A percentile compares a stretch with the other conserved stretches of the same genome.
These are phyloP conservation scores for Penstemon eatonii DNA, from an alignment of 257 asterid genomes.

Conservation along the genomic window DNA sequence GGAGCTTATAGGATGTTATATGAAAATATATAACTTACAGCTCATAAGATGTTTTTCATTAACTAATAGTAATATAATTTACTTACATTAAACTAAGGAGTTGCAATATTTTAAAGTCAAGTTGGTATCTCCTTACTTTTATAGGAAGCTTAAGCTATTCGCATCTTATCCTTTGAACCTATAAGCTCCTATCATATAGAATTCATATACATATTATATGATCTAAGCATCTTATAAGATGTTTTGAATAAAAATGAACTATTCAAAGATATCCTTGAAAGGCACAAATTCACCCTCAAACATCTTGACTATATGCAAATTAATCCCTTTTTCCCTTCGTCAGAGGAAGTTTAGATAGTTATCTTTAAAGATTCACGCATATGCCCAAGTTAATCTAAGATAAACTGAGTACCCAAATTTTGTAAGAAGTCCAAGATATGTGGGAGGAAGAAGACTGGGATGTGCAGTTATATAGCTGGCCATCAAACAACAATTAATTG, in stretches of 20 bases:
- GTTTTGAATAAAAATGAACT: not conserved
- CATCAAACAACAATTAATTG: not conserved
- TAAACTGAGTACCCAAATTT: not conserved
- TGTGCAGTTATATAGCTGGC: slow-evolving; percentile 13
- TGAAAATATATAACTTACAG: not conserved
- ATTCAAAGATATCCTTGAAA: not conserved
- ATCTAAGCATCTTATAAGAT: not conserved
- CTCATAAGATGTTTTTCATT: not conserved
- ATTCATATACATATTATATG: not conserved
- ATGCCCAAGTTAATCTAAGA: not conserved
- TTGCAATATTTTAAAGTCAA: not conserved
- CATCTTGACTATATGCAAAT: not conserved
- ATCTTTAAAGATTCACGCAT: not conserved
- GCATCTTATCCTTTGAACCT: not conserved
- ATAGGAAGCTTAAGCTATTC: not conserved
- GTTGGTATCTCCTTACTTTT: not conserved
- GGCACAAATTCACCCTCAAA: not conserved
- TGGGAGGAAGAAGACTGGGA: not conserved
- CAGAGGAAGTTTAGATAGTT: not conserved
- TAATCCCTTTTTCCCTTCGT: not conserved
- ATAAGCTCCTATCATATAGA: too few species aligned
- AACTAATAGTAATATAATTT: not conserved
- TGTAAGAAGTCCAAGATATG: slow-evolving; percentile 1
- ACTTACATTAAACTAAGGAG: not conserved
- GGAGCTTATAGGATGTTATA: not conserved